Base-by-base conservation (phyloP, 192 early-diverging fungal species). In the Backusella circina region DNA sequence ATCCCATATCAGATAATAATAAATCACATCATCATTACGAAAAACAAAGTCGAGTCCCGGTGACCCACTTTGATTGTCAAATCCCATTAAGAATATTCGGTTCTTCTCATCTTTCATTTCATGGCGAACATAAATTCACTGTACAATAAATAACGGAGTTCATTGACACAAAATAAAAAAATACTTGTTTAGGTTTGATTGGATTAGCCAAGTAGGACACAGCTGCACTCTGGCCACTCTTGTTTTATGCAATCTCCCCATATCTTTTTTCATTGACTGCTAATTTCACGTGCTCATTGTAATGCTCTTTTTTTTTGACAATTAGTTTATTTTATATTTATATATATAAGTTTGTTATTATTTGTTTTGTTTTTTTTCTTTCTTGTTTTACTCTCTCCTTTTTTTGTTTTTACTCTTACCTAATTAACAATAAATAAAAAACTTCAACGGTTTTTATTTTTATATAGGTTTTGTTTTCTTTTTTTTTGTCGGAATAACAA, bases 21-120 rank as follows among this genome's bases (percentile, higher is more conserved):
- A 86, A 88, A 61, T 74, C 84, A 23, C 84, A 85, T 69, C 84
- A 79, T 35, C 86, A 93, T 73, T 86, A 80, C 64, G 87, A 90
- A 57, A 86, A 84, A 0, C 79, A 84, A 15, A 79, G 83, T 7
- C 80, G 85, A 7, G 82, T 88, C 1, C 75, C 86, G 54, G 93
- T 92, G 15, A 91, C 91, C 79, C 67, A 68, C 35, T 68, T 37
- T 68, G 67, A 68, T 36, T 68, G 67, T 68, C 67, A 68, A 68
- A 68, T 68, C 9, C 33, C 21, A 21, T 23, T 36, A 23, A 21
- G 36, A 23, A 36, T 68, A 26, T 68, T 68, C 3, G 32, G 33
- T 68, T 36, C 67, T n/a, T 68, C 67, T 3, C 18, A 36, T 36
- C 21, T 12, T 23, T 21, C 32, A 1, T 68, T 23, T 38, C 9